Percentiles rank a stretch among this genome's conserved stretches.
Conservation (phyloP, 345 rosid species). For the Euphorbia pulcherrima region DNA sequence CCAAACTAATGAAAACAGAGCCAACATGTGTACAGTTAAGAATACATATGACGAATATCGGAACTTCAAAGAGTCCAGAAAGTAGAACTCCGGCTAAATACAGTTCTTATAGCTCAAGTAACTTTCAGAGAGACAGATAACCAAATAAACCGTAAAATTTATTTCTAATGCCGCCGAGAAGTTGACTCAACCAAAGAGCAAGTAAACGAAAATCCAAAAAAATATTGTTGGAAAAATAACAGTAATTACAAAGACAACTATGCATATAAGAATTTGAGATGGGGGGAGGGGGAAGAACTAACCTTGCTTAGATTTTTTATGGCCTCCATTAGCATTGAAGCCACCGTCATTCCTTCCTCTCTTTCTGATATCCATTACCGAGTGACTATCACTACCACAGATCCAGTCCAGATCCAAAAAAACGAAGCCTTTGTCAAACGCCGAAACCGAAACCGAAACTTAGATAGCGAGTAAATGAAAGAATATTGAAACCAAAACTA, state of each 20-base stretch:
- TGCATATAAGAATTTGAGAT: neutral
- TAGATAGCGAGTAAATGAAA: constrained; percentile 1
- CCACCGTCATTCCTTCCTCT: constrained; percentile 51
- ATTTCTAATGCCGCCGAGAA: neutral
- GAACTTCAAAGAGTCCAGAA: neutral
- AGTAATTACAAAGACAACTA: neutral
- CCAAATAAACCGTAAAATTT: neutral
- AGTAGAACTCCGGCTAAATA: neutral
- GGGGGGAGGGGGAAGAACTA: neutral
- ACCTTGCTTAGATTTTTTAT: constrained; percentile 62
- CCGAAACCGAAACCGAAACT: neutral
- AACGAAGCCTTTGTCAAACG: neutral
- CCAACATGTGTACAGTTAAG: neutral
- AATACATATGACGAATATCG: neutral
- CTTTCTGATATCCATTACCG: constrained; percentile 60
- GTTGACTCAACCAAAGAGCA: neutral
- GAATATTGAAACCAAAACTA: neutral
- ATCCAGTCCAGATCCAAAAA: constrained; percentile 37
- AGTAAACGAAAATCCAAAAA: neutral
- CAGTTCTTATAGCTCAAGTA: neutral
- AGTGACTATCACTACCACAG: constrained; percentile 14
- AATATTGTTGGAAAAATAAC: neutral
- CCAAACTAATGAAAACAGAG: neutral
- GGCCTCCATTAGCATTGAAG: constrained; percentile 48
- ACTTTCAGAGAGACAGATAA: neutral